Evolutionary conservation across 257 asterid genomes (phyloP), one percentile per base, ranked within the genome.

Genomic region (Dorcoceras hygrometricum): DNA sequence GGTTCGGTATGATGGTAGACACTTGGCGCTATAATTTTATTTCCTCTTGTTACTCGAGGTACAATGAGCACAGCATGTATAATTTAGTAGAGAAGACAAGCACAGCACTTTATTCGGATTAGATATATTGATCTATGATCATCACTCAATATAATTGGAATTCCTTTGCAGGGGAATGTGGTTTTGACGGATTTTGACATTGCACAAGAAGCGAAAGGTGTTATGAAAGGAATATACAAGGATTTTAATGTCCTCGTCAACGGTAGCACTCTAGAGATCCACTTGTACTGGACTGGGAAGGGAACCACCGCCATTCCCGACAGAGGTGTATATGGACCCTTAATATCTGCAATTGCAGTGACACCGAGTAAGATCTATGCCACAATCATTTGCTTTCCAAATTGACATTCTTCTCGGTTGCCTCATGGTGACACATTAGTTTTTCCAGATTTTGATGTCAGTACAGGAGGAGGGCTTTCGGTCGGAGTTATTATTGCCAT

Each of bases 281-380:
- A 92, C 81, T 85, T 92, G 79, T 92, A 83, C 82, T 92, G 98
- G 98, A 78, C 80, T 1, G 98, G 98, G 20, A 87, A 87, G 82
- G 98, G 98, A 34, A 92, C 98, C 18, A 86, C 84, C 0, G 89
- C 95, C 19, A 82, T 92, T 75, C 98, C 98, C 23, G 69, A 70
- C 22, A 82, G 93, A 79, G 95, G 96, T 66, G 89, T 80, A 65
- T 89, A 92, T 57, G 98, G 98, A 73, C 97, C 98, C 11, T 78
- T 92, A 74, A 80, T 92, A 76, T 92, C 98, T 31, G 98, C 96
- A 16, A 92, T 92, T 46, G 71, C 95, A 2, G 80, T 92, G 58
- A 92, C 96, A 43, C 90, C 97, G 73, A 92, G 97, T 88, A 63
- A 73, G 91, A 46, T 71, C 59, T 31, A 53, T 61, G 4, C 39